phyloP scores from a whole-genome alignment of 148 eudicot genomes.

The Vaccinium macrocarpon region DNA sequence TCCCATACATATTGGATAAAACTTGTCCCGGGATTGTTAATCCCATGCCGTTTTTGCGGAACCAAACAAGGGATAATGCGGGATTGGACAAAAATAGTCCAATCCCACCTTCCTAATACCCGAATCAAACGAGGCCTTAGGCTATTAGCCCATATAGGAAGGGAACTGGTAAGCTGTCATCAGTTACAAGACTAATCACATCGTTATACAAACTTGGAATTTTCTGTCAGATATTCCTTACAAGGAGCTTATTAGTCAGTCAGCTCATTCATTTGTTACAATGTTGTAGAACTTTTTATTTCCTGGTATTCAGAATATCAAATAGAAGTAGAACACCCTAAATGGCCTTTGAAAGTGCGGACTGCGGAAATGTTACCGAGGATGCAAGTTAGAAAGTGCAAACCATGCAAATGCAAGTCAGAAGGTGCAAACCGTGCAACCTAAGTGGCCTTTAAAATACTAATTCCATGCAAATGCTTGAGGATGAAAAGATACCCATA shows the following conservation, averaged over 20 bases:
- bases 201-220: background rate
- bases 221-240: background rate
- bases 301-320: background rate
- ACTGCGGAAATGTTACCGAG: too few species aligned
- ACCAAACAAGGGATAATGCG: too few species aligned
- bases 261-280: background rate
- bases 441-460: too few species aligned
- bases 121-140: too few species aligned
- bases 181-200: background rate
- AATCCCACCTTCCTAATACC: too few species aligned
- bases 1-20: too few species aligned
- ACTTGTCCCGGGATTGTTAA: too few species aligned
- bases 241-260: background rate
- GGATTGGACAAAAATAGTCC: too few species aligned
- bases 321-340: background rate
- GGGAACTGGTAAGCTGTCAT: background rate
- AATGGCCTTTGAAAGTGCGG: background rate
- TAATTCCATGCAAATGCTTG: background rate
- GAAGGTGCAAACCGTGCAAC: background rate
- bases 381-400: conserved; percentile 2
- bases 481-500: background rate
- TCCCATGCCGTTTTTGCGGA: too few species aligned
- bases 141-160: background rate
- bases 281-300: background rate
- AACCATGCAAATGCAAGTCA: background rate